Evolutionary conservation across 345 rosid species (phyloP).

Genomic region (Citrus reticulata): DNA sequence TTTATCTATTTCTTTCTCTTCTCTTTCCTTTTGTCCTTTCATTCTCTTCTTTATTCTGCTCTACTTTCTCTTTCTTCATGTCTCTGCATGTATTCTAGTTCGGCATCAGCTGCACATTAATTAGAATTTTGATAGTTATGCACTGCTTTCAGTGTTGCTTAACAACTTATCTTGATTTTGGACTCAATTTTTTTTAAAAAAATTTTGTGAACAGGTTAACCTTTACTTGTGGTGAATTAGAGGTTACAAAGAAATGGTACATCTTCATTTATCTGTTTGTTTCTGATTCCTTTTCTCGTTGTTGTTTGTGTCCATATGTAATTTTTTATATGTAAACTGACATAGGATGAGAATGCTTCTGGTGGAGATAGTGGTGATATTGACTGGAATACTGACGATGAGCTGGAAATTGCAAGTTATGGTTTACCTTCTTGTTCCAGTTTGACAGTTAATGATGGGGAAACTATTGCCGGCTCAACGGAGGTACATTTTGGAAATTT

Average conservation of each 20-base stretch:
- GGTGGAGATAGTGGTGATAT: conserved; percentile 33
- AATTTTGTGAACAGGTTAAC: conserved; percentile 11
- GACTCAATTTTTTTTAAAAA: background rate
- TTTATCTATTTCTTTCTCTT: background rate
- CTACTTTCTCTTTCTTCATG: background rate
- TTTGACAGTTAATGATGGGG: conserved; percentile 23
- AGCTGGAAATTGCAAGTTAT: conserved; percentile 47
- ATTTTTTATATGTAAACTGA: background rate
- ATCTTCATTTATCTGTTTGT: background rate
- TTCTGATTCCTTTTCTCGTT: background rate
- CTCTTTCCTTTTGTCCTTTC: background rate
- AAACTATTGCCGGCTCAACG: conserved; percentile 20
- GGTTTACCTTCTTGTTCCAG: conserved; percentile 21
- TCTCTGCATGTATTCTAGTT: background rate
- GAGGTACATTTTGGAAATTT: conserved; percentile 25
- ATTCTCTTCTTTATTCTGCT: background rate
- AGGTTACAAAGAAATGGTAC: conserved; percentile 21
- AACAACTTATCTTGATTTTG: background rate
- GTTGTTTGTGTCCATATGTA: background rate
- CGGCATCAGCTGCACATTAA: background rate
- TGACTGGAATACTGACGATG: conserved; percentile 74
- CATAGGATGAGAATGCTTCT: conserved; percentile 36
- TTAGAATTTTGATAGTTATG: background rate
- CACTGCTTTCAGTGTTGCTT: background rate
- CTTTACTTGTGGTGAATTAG: background rate